These are phyloP conservation scores for Hanseniaspora vineae DNA, from an alignment of 805 yeast species.

Conservation along the genomic window DNA sequence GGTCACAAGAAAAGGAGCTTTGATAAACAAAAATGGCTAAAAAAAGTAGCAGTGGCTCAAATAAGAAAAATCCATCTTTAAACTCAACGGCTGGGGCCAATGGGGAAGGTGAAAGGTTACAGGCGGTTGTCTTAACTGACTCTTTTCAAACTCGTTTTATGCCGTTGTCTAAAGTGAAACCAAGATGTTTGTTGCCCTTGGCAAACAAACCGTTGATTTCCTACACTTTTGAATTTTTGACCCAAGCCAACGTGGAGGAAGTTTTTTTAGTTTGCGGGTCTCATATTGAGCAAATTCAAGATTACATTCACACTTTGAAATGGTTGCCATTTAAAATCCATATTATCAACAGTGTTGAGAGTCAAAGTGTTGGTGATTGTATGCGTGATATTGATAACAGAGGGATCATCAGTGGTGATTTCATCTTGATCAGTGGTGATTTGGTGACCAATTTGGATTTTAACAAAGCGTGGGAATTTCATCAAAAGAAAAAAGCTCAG, in stretches of 20 bases:
- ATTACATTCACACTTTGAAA: slow-evolving; percentile 51
- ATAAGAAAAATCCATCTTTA: too few species aligned
- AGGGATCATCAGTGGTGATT: slow-evolving; percentile 83
- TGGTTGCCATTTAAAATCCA: slow-evolving; percentile 73
- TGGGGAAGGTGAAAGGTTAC: slow-evolving; percentile 62
- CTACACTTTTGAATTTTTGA: slow-evolving; percentile 87
- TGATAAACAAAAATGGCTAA: too few species aligned
- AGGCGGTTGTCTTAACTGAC: slow-evolving; percentile 91
- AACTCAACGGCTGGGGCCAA: slow-evolving; percentile 10
- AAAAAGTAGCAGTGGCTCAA: too few species aligned
- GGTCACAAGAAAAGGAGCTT: too few species aligned
- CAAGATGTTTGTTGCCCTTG: slow-evolving; percentile 83
- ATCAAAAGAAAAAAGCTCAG: slow-evolving; percentile 50
- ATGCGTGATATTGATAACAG: slow-evolving; percentile 91
- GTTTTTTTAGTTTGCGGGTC: slow-evolving; percentile 83
- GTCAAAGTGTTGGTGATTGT: slow-evolving; percentile 90
- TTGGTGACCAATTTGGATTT: slow-evolving; percentile 88
- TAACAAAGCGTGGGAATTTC: slow-evolving; percentile 57
- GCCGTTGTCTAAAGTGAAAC: slow-evolving; percentile 78
- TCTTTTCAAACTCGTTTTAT: slow-evolving; percentile 84
- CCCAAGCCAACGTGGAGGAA: slow-evolving; percentile 68
- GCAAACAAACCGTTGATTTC: slow-evolving; percentile 92
- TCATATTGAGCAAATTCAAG: slow-evolving; percentile 80
- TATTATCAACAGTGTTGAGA: slow-evolving; percentile 73
- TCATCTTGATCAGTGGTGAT: slow-evolving; percentile 83